Base-by-base conservation (phyloP, 202 grass and related monocot species). In the Brachypodium distachyon region DNA sequence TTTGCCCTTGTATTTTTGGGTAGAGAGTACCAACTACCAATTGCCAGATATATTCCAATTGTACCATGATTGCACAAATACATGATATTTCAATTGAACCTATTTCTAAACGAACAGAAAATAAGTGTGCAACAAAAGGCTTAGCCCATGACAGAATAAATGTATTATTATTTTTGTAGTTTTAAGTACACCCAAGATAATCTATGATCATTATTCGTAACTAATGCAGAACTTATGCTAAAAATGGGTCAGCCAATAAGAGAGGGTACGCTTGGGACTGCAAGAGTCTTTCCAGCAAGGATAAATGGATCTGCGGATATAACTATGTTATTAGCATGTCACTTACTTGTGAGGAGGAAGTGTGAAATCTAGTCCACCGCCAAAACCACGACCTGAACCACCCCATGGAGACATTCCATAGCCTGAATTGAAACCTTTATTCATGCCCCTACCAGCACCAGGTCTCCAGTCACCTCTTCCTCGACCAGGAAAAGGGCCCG, bases 291-390 rank as follows among this genome's bases (percentile, higher is more conserved):
- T 34, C 29, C 23, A 42, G 33, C 69, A 63, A 70, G 52, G 25
- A 77, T 40, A 43, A 70, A 77, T 16, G n/a, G 66, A 54, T 67
- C 22, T 4, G 29, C 9, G 52, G 51, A 70, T 51, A 66, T 43
- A n/a, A 78, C 52, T 41, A 68, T 21, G 16, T 48, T 60, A 62
- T 64, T 70, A 49, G 36, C 37, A 78, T 80, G 42, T 61, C 55
- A 60, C 89, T 93, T 93, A 99, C 96, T 99, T 99, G 78, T 99
- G 92, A 18, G 96, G 70, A 67, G 96, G 92, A 61, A 99, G 92
- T 50, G 92, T 87, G 44, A 99, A 99, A 90, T 99, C 96, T 72
- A 96, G 61, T 67, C 87, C 87, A 43, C 70, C 78, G 48, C 96
- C 92, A 85, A 65, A 81, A 48, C 83, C 87, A 79, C 96, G 96